Percentiles rank a stretch among this genome's conserved stretches.
Conservation (phyloP, 768 basidiomycete genomes). For the Udeniomyces megalosporus region DNA sequence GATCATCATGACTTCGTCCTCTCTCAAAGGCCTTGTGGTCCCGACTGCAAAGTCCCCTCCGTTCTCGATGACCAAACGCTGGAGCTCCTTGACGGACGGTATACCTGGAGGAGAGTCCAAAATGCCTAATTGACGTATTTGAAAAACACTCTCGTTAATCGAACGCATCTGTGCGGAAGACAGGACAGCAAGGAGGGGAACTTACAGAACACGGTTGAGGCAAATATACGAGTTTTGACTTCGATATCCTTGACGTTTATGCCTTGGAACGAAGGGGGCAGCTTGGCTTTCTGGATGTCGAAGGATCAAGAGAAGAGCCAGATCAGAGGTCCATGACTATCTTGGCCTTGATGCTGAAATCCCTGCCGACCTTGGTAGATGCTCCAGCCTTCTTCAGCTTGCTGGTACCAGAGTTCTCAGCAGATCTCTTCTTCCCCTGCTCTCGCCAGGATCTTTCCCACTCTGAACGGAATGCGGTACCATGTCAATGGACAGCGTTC, state of each 20-base stretch:
- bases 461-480: background rate
- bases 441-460: background rate
- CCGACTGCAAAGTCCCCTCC: constrained; percentile 36
- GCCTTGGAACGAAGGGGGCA: constrained; percentile 38
- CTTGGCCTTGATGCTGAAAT: no score
- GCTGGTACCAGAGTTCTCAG: no score
- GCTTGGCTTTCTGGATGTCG: constrained; percentile 13
- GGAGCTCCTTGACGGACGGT: constrained; percentile 40
- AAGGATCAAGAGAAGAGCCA: background rate
- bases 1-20: constrained; percentile 47
- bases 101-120: constrained; percentile 4
- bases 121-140: background rate
- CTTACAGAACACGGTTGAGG: constrained; percentile 65
- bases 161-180: constrained; percentile 19
- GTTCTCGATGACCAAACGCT: constrained; percentile 35
- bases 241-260: constrained; percentile 45
- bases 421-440: constrained; percentile 8
- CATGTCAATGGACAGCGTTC: no score
- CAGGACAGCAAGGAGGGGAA: constrained; percentile 16
- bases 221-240: constrained; percentile 50
- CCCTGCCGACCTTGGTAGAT: constrained; percentile 19
- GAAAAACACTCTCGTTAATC: constrained; percentile 5
- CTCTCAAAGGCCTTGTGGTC: constrained; percentile 29
- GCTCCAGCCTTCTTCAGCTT: constrained; percentile 21
- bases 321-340: no score